Base-by-base conservation (phyloP, 352 stramenopile species). In the Phytopythium ostracodes region DNA sequence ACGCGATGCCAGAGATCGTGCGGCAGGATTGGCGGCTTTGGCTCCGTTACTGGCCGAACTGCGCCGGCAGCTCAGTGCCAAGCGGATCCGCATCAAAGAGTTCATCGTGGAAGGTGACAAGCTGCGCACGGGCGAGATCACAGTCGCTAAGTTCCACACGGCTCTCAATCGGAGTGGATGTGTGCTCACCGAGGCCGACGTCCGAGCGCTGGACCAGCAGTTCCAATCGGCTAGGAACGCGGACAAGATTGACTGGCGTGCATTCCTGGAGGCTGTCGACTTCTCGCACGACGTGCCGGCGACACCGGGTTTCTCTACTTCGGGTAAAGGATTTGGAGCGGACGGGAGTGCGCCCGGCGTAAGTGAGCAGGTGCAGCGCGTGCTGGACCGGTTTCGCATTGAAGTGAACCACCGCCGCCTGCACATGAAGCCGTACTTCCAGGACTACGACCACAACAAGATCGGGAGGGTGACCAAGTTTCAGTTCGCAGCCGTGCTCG, bases 381-480 rank as follows among this genome's bases (percentile, higher is more conserved):
- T 89, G 0, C 56, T 92, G 11, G 75, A 73, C 38, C 73, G 64
- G 24, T 44, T 92, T 27, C 76, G 77, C 3, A 70, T 63, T 25
- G 78, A 88, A 51, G 78, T 93, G 22, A 83, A 78, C 62, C 73
- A 86, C 42, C 78, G 81, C 1, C 78, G 84, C 2, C 50, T 93
- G 22, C 78, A 93, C 70, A 89, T 95, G 79, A 95, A 95, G 72
- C 82, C 86, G 27, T 93, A 92, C 67, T 93, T 92, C 66, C 81
- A 93, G 64, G 84, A 95, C 68, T 93, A 93, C 66, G 84, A 93
- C 70, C 81, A 87, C 67, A 95, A 86, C 68, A 79, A 74, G 38
- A 70, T 85, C 57, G 81, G 71, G 2, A 79, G 73, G 36, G 84
- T 95, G 60, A 93, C 77, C 46, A 89, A 88, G 67, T 91, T 83